phyloP scores from a whole-genome alignment of 805 yeast species.

The Debaryomyces maramus region DNA sequence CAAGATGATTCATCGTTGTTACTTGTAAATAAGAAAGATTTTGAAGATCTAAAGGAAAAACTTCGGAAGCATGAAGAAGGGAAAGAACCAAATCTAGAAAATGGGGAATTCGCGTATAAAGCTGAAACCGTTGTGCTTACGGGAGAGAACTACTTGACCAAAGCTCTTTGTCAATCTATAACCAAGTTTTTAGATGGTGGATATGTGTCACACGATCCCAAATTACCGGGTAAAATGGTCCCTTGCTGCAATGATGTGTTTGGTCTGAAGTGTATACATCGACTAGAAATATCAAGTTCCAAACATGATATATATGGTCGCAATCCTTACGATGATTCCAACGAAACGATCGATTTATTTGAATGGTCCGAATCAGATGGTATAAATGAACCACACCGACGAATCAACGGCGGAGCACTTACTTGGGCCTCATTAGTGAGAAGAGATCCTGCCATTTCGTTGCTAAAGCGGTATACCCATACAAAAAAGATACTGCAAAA shows the following conservation, averaged over 20 bases:
- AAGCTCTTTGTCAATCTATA: no score
- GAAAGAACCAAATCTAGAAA: no score
- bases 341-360: constrained; percentile 10
- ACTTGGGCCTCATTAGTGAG: constrained; percentile 25
- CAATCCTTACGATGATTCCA: constrained; percentile 10
- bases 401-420: constrained; percentile 25
- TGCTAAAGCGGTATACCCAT: no score
- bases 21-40: not conserved
- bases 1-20: no score
- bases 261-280: not conserved
- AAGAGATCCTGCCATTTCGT: constrained; percentile 16
- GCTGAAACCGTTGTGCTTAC: not conserved
- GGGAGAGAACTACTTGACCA: no score
- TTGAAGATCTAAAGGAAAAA: not conserved
- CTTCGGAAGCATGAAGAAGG: not conserved
- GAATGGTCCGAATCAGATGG: constrained; percentile 14
- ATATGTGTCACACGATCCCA: not conserved
- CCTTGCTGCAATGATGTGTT: not conserved
- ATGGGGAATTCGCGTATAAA: no score
- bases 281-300: no score
- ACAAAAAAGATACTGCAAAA: no score
- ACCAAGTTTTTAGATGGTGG: no score
- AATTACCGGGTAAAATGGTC: constrained; percentile 1
- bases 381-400: constrained; percentile 16
- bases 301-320: constrained; percentile 9